These are phyloP conservation scores for Neurospora sp. DNA, from an alignment of 495 filamentous ascomycete species.

Conservation along the genomic window DNA sequence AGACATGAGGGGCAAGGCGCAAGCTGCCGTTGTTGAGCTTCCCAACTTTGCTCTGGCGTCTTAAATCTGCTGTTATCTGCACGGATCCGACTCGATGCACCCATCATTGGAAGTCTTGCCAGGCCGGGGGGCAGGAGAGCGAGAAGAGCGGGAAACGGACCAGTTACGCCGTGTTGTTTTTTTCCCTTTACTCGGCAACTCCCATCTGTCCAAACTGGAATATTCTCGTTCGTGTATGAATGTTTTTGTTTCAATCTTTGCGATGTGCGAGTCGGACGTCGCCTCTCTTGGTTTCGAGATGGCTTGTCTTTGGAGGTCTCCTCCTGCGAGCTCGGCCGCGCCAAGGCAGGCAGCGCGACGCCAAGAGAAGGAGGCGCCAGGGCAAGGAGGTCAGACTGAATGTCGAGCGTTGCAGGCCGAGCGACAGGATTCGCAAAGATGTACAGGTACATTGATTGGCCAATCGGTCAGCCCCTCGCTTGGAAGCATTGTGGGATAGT, in stretches of 20 bases:
- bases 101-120: no score
- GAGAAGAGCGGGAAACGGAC: no score
- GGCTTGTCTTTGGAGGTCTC: not conserved
- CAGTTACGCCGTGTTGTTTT: no score
- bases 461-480: not conserved
- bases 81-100: no score
- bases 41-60: not conserved
- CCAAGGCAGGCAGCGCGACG: not conserved
- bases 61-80: not conserved
- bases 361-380: not conserved
- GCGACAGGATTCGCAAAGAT: not conserved
- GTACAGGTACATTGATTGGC: not conserved
- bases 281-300: not conserved
- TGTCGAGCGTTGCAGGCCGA: not conserved
- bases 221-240: no score
- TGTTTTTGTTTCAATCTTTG: no score
- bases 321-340: not conserved
- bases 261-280: not conserved
- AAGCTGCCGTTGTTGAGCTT: not conserved
- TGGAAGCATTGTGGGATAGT: not conserved
- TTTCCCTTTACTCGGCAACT: no score
- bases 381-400: not conserved
- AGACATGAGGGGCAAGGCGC: not conserved
- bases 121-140: no score
- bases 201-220: no score